Evolutionary conservation across 768 basidiomycete species (phyloP).

Genomic region (Leucocoprinus leucothites): DNA sequence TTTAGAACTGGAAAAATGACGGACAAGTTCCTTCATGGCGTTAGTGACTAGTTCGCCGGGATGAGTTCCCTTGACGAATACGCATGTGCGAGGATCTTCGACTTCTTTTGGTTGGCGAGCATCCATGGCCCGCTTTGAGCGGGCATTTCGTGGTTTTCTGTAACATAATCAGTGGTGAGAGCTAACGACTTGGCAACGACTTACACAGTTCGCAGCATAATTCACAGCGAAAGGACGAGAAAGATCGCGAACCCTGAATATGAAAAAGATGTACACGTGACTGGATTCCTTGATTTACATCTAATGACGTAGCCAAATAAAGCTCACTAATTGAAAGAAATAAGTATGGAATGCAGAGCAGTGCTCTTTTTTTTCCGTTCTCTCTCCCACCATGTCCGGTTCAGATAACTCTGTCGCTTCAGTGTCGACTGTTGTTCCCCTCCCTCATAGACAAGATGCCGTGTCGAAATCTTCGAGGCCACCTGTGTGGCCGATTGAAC

Average conservation of each 20-base stretch:
- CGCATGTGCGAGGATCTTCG: conserved; percentile 81
- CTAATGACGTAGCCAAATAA: neutral
- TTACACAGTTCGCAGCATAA: conserved; percentile 24
- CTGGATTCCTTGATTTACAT: neutral
- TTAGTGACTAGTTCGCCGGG: conserved; percentile 75
- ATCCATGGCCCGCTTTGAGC: conserved; percentile 86
- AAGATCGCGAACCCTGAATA: neutral
- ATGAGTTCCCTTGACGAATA: conserved; percentile 89
- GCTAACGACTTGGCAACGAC: neutral
- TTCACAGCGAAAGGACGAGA: conserved; percentile 3
- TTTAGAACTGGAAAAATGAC: conserved; percentile 22
- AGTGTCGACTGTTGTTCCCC: conserved; percentile 28
- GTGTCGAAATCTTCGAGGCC: conserved; percentile 31
- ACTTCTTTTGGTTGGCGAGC: conserved; percentile 87
- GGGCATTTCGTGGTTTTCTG: conserved; percentile 92
- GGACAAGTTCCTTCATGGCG: conserved; percentile 87
- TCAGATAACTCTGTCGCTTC: conserved; percentile 19
- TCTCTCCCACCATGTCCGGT: conserved; percentile 17
- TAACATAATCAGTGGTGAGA: neutral
- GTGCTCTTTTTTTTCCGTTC: neutral
- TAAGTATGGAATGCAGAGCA: neutral
- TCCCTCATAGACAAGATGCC: conserved; percentile 26
- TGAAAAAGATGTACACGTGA: neutral
- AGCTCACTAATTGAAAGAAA: neutral
- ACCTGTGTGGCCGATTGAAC: conserved; percentile 65